Conservation (phyloP, 345 rosid species). For the Carallia pectinifolia region DNA sequence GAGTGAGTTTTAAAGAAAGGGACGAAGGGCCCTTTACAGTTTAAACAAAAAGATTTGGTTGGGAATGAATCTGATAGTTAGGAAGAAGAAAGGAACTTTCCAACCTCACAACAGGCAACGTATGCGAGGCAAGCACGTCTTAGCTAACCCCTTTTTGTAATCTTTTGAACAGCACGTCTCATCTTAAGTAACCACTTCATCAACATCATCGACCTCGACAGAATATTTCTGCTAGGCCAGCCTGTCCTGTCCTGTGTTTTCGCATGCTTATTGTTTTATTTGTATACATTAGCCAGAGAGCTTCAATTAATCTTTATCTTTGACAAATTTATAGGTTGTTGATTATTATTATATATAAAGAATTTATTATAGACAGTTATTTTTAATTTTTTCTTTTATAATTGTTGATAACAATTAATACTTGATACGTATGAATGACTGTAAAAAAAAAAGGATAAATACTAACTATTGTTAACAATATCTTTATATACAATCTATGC, state of each 20-base stretch:
- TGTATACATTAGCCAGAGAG: too few relatives aligned
- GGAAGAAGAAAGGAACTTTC: constrained; percentile 71
- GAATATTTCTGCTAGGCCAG: not conserved
- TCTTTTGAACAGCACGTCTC: constrained; percentile 28
- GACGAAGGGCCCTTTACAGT: not conserved
- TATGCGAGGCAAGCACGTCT: constrained; percentile 39
- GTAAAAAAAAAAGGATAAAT: too few relatives aligned
- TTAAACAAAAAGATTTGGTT: constrained; percentile 4
- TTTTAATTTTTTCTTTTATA: too few relatives aligned
- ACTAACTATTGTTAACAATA: too few relatives aligned
- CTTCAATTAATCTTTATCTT: too few relatives aligned
- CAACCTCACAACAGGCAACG: constrained; percentile 61
- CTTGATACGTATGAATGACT: too few relatives aligned
- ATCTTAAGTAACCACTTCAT: constrained; percentile 7
- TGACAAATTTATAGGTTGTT: too few relatives aligned
- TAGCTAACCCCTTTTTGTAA: not conserved
- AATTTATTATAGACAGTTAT: too few relatives aligned
- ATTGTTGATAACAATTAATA: too few relatives aligned
- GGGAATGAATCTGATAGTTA: constrained; percentile 30
- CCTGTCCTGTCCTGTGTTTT: not conserved
- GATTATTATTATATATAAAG: too few relatives aligned
- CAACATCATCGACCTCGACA: not conserved
- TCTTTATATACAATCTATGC: too few relatives aligned
- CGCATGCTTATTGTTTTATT: not conserved
- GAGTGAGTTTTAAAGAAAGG: constrained; percentile 36